Conservation (phyloP, 176 grass and related monocot species). For the Areca catechu region DNA sequence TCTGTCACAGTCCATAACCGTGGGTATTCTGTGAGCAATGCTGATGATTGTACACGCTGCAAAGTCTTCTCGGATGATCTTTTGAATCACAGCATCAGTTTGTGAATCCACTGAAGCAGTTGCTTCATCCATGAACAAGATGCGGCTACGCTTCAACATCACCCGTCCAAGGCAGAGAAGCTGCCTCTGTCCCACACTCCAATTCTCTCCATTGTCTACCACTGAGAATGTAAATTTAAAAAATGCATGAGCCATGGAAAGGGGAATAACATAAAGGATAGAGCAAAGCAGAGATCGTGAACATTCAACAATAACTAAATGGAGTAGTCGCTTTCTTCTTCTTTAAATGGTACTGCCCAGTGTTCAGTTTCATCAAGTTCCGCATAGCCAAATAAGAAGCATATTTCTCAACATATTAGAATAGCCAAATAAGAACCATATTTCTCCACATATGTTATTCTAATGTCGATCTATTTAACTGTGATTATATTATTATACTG, state of each 20-base stretch:
- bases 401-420: too few relatives aligned
- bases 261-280: too few relatives aligned
- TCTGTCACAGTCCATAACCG: slow-evolving; percentile 3
- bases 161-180: slow-evolving; percentile 6
- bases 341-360: too few relatives aligned
- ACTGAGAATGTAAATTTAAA: neutral
- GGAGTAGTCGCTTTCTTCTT: too few relatives aligned
- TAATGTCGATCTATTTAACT: too few relatives aligned
- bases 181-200: slow-evolving; percentile 10
- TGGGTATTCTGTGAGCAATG: slow-evolving; percentile 13
- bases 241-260: neutral
- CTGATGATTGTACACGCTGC: slow-evolving; percentile 7
- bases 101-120: slow-evolving; percentile 11
- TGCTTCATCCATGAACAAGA: slow-evolving; percentile 8
- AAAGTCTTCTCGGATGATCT: slow-evolving; percentile 8
- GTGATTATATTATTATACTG: too few relatives aligned
- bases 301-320: too few relatives aligned
- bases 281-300: too few relatives aligned
- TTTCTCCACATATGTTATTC: too few relatives aligned
- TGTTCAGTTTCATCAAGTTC: too few relatives aligned
- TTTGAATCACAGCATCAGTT: slow-evolving; percentile 3
- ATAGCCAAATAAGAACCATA: too few relatives aligned
- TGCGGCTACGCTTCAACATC: slow-evolving; percentile 1
- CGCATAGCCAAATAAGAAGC: too few relatives aligned
- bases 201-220: slow-evolving; percentile 4